Percentiles rank a stretch among this genome's conserved stretches.
Evolutionary conservation across 345 rosid species (phyloP).

Genomic region (Linum trigynum): DNA sequence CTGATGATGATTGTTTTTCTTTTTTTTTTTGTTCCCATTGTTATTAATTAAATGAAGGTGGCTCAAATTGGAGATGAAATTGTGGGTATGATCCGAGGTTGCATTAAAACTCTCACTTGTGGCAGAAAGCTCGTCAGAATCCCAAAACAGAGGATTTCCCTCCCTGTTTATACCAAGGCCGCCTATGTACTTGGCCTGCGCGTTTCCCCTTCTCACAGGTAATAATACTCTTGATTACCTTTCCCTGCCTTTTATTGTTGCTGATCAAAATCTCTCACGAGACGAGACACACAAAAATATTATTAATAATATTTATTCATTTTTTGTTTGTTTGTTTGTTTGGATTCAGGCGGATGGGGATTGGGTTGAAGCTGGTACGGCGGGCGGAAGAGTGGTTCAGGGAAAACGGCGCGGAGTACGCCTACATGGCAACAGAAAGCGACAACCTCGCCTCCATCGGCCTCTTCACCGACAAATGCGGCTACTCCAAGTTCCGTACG

Average conservation of each 20-base stretch:
- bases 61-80: slow-evolving; percentile 70
- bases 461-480: slow-evolving; percentile 83
- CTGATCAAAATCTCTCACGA: not conserved
- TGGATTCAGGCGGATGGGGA: slow-evolving; percentile 72
- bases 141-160: slow-evolving; percentile 12
- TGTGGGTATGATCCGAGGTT: slow-evolving; percentile 87
- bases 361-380: slow-evolving; percentile 58
- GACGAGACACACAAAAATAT: not conserved
- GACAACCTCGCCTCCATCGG: slow-evolving; percentile 81
- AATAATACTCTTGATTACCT: not conserved
- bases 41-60: slow-evolving; percentile 36
- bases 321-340: not conserved
- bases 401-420: slow-evolving; percentile 68
- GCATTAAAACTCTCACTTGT: slow-evolving; percentile 87
- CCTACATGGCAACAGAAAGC: slow-evolving; percentile 89
- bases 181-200: slow-evolving; percentile 91
- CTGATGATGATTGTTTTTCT: not conserved
- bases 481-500: slow-evolving; percentile 84
- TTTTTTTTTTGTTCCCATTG: not conserved
- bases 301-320: not conserved
- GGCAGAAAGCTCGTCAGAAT: slow-evolving; percentile 42
- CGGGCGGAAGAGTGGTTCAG: slow-evolving; percentile 76
- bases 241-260: not conserved
- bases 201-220: slow-evolving; percentile 85
- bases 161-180: slow-evolving; percentile 62